Base-by-base conservation (phyloP, 306 rosid genomes). In the Cucurbita pepo region DNA sequence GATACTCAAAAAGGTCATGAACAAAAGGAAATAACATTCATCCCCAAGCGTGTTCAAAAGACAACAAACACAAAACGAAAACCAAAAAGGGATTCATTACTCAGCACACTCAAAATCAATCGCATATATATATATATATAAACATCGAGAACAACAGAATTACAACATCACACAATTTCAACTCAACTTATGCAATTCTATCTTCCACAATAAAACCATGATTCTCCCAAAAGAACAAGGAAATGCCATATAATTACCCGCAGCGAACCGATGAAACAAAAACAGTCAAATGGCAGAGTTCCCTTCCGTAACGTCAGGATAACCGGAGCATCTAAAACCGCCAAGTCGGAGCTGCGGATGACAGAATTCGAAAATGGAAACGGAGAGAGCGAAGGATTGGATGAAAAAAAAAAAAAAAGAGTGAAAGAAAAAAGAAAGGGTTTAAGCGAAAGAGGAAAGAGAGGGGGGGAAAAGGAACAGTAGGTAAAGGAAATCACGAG, bases 401-500 rank as follows among this genome's bases (percentile, higher is more conserved):
- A 62, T n/a, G 70, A 34, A 56, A 56, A 56, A 21, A 56, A 8
- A 52, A 34, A 56, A 56, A 56, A 21, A 56, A 8, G 18, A 30
- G 34, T 30, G 37, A 56, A 22, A 12, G 15, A 38, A n/a, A 14
- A 45, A 13, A 19, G 81, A 56, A 84, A 82, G 58, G 85, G 87
- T 40, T 38, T 61, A 76, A 83, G 80, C 30, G 66, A 75, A 62
- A 47, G 79, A 75, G 38, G 58, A 69, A 56, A 15, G 79, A 73
- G 47, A 65, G 76, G 43, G 78, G 58, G 76, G 58, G 80, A 57
- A 51, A 45, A 38, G 43, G 22, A 69, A 45, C 47, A 71, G 54
- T 48, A 45, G 51, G 19, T 62, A 80, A 80, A 76, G 79, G 69
- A 75, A 85, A 82, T 90, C 92, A 89, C 89, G 88, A 85, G 96